A percentile compares a stretch with the other conserved stretches of the same genome.
Conservation (phyloP, 2,329 filamentous ascomycete species). For the Claviceps maximensis region DNA sequence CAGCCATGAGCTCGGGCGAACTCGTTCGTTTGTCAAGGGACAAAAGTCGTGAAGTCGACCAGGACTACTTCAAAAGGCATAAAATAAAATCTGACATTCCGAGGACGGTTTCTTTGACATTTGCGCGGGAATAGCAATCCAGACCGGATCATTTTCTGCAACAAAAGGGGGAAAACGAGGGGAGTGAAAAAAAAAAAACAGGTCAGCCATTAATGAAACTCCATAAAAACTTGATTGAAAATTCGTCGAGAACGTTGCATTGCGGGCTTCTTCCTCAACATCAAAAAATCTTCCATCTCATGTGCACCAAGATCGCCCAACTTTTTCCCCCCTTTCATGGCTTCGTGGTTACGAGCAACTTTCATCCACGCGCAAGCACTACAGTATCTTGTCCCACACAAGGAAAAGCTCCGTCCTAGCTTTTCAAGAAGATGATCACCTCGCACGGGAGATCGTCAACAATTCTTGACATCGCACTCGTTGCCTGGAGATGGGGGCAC, state of each 20-base stretch:
- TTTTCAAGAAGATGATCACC: constrained; percentile 6
- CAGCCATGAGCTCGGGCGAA: neutral
- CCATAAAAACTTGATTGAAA: neutral
- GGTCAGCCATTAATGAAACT: neutral
- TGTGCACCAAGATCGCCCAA: neutral
- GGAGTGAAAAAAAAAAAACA: neutral
- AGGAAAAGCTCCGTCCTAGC: neutral
- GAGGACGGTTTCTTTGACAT: neutral
- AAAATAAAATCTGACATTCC: neutral
- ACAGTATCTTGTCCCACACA: constrained; percentile 6
- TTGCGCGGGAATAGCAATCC: neutral
- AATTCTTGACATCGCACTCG: neutral
- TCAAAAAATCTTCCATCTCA: neutral
- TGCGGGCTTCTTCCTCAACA: neutral
- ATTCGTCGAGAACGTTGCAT: neutral
- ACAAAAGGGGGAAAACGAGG: neutral
- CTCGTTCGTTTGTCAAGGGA: neutral
- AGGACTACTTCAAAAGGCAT: neutral
- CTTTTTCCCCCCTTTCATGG: neutral
- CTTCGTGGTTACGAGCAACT: neutral
- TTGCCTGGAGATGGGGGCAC: neutral
- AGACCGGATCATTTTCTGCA: neutral
- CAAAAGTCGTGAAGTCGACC: neutral
- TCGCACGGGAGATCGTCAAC: constrained; percentile 7
- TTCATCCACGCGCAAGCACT: constrained; percentile 2